A percentile compares a stretch with the other conserved stretches of the same genome.
Evolutionary conservation across 148 eudicot genomes (phyloP).

Genomic region (Rhododendron simsii): DNA sequence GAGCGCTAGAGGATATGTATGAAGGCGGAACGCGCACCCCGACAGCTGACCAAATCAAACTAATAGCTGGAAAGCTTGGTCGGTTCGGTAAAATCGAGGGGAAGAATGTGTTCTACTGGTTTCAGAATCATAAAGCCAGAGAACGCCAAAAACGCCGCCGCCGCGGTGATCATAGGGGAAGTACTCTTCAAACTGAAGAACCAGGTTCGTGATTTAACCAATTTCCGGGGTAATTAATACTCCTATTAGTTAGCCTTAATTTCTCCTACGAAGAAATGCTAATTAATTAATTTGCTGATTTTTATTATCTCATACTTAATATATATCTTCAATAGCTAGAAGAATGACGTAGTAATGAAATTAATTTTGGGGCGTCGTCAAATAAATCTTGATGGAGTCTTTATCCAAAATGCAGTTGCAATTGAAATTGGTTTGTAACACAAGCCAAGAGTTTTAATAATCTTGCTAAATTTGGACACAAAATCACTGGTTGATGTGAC

Average conservation of each 20-base stretch:
- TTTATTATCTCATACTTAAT: too few species aligned
- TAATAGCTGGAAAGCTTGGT: constrained; percentile 27
- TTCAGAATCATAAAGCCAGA: constrained; percentile 41
- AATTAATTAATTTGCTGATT: neutral
- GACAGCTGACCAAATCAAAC: constrained; percentile 33
- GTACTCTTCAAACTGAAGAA: neutral
- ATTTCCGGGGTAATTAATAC: neutral
- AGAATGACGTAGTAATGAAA: too few species aligned
- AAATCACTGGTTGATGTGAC: neutral
- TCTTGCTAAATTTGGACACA: neutral
- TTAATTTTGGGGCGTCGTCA: too few species aligned
- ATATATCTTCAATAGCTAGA: too few species aligned
- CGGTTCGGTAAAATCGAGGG: constrained; percentile 36
- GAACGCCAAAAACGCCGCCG: constrained; percentile 28
- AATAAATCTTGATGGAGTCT: too few species aligned
- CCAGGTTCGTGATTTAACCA: constrained; percentile 2
- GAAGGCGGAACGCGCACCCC: constrained; percentile 36
- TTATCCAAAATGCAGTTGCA: too few species aligned
- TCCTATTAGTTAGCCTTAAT: neutral
- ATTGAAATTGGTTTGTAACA: neutral
- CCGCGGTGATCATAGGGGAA: neutral
- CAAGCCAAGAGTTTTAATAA: neutral
- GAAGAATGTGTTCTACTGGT: constrained; percentile 46
- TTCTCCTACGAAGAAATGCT: neutral
- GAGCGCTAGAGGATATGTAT: constrained; percentile 34